phyloP scores from a whole-genome alignment of 2,329 filamentous ascomycete genomes.

The Diaporthe sp. region DNA sequence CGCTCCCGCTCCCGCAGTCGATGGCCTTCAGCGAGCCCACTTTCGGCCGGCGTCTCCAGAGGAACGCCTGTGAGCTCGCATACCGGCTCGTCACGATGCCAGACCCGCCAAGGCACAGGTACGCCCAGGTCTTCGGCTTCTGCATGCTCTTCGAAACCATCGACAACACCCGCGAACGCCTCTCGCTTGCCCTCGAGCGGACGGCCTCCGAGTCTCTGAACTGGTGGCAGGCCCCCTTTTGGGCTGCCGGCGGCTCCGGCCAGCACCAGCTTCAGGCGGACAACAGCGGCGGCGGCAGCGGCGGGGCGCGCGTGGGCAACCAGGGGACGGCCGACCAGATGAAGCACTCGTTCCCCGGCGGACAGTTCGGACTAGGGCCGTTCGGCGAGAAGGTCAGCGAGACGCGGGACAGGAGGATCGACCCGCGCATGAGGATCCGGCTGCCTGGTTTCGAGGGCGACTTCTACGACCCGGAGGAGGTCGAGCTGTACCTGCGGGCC shows the following conservation, averaged over 20 bases:
- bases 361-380: conserved; percentile 61
- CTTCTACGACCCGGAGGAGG: conserved; percentile 83
- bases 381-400: conserved; percentile 56
- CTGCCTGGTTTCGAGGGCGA: conserved; percentile 77
- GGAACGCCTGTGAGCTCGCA: conserved; percentile 73
- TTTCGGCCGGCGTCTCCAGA: conserved; percentile 79
- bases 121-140: conserved; percentile 38
- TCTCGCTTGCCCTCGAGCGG: conserved; percentile 14
- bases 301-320: conserved; percentile 50
- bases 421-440: conserved; percentile 63
- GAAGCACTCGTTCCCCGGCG: conserved; percentile 45
- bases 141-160: conserved; percentile 39
- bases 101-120: conserved; percentile 32
- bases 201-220: conserved; percentile 31
- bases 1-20: conserved; percentile 61
- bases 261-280: conserved; percentile 29
- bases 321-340: conserved; percentile 48
- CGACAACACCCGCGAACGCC: conserved; percentile 36
- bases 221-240: conserved; percentile 38
- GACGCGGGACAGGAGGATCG: conserved; percentile 57
- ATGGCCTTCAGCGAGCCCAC: conserved; percentile 74
- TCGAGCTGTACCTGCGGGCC: conserved; percentile 78
- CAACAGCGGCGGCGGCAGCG: background rate
- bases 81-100: conserved; percentile 66
- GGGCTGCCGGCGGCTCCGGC: conserved; percentile 36